A percentile compares a stretch with the other conserved stretches of the same genome.
Conservation (phyloP, 2,329 filamentous ascomycete genomes). For the Trichophyton benhamiae region DNA sequence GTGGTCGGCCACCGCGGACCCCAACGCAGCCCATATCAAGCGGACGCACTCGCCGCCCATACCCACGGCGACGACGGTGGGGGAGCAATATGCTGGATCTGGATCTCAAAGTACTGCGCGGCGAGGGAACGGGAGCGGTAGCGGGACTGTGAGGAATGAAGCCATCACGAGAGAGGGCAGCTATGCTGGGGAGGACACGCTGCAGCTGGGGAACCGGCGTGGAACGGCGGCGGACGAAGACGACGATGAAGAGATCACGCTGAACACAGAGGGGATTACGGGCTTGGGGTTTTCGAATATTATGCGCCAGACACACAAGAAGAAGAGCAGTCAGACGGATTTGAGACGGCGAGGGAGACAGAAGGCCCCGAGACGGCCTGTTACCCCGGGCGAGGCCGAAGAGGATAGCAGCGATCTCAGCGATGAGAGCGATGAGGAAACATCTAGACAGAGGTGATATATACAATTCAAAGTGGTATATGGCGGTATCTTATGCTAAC, state of each 20-base stretch:
- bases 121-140: conserved; percentile 18
- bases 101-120: conserved; percentile 46
- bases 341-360: conserved; percentile 15
- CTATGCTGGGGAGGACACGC: conserved; percentile 14
- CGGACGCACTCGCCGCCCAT: conserved; percentile 56
- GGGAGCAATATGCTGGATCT: conserved; percentile 20
- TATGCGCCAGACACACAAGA: background rate
- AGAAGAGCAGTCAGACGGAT: conserved; percentile 10
- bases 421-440: conserved; percentile 54
- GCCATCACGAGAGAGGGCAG: conserved; percentile 21
- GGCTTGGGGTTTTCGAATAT: background rate
- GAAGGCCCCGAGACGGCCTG: conserved; percentile 17
- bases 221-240: conserved; percentile 32
- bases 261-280: background rate
- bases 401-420: conserved; percentile 56
- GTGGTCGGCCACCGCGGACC: conserved; percentile 37
- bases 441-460: conserved; percentile 29
- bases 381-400: conserved; percentile 39
- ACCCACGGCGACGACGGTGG: conserved; percentile 44
- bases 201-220: conserved; percentile 13
- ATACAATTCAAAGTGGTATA: background rate
- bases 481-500: background rate
- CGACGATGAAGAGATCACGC: conserved; percentile 47
- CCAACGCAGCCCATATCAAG: conserved; percentile 44
- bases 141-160: conserved; percentile 5